A percentile compares a stretch with the other conserved stretches of the same genome.
These are phyloP conservation scores for Cubamyces sp. DNA, from an alignment of 768 basidiomycete species.

Conservation along the genomic window DNA sequence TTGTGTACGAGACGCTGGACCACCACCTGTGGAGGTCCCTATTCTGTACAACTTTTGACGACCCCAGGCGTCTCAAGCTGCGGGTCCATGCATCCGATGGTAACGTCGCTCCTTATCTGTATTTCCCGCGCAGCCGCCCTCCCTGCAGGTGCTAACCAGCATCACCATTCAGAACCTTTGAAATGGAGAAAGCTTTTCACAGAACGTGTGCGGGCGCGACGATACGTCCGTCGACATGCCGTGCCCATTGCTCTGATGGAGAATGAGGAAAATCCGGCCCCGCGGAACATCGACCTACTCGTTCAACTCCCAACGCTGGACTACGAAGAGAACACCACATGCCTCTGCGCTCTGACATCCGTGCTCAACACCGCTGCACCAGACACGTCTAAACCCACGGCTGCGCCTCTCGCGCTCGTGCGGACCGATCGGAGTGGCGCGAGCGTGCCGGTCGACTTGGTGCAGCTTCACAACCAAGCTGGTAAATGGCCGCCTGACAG, in stretches of 20 bases:
- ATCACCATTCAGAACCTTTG: no score
- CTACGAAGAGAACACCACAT: no score
- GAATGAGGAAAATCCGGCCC: not conserved
- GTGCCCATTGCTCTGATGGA: not conserved
- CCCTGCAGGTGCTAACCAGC: not conserved
- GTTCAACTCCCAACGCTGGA: no score
- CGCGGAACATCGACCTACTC: no score
- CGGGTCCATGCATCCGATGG: not conserved
- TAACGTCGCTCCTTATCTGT: no score
- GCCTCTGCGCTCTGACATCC: not conserved
- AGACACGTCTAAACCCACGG: not conserved
- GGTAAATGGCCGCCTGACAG: not conserved
- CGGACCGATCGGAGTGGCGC: not conserved
- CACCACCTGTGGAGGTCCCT: constrained; percentile 42
- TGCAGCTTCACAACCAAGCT: not conserved
- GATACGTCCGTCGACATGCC: not conserved
- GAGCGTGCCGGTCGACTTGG: not conserved
- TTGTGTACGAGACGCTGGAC: constrained; percentile 38
- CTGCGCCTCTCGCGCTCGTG: not conserved
- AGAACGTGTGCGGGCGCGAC: not conserved
- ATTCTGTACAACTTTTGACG: constrained; percentile 42
- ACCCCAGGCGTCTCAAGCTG: constrained; percentile 28
- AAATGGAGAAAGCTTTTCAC: constrained; percentile 9
- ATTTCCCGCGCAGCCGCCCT: not conserved
- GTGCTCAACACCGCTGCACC: not conserved